Base-by-base conservation (phyloP, 495 filamentous ascomycete genomes). In the Podospora bellae-mahoneyi region DNA sequence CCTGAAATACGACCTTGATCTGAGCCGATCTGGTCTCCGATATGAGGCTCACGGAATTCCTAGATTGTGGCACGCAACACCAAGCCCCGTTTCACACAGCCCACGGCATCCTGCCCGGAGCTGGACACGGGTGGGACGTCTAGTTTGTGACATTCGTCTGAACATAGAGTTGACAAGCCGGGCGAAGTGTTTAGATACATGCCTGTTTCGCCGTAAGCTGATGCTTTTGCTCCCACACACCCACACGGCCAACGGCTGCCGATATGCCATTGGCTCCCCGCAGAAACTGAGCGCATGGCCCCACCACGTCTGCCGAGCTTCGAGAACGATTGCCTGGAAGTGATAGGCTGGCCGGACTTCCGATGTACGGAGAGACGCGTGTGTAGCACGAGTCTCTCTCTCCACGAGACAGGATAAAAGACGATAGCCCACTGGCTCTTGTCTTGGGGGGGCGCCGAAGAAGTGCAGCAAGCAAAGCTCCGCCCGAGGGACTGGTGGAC, bases 331-430 rank as follows among this genome's bases (percentile, higher is more conserved):
- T 19, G 54, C 65, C 19, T 44, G 28, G 18, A 62, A 66, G 20
- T 57, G 59, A 64, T 64, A 65, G 27, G 65, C 65, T 69, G 34
- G 62, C 48, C 69, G 69, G 72, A 72, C 63, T 66, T 72, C 69
- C 72, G 69, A 64, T 53, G 39, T 62, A 57, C 60, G 65, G 69
- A 71, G 44, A 58, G 26, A 18, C 55, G 28, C 48, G 65, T 63
- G 30, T 66, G 67, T 71, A 16, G 44, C 67, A 73, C 66, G 64
- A 66, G 48, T 32, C 59, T 34, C 62, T 32, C 55, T 34, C 62
- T 32, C 32, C 32, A 53, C 28, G 54, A 68, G 62, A 68, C 55
- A 61, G n/a, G 58, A 64, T 20, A 23, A 19, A 20, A 30, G 56
- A 26, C 54, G 28, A 61, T 16, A 58, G 28, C 20, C 68, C 55